phyloP scores from a whole-genome alignment of 2,329 filamentous ascomycete genomes.

The Achaetomium macrosporum region DNA sequence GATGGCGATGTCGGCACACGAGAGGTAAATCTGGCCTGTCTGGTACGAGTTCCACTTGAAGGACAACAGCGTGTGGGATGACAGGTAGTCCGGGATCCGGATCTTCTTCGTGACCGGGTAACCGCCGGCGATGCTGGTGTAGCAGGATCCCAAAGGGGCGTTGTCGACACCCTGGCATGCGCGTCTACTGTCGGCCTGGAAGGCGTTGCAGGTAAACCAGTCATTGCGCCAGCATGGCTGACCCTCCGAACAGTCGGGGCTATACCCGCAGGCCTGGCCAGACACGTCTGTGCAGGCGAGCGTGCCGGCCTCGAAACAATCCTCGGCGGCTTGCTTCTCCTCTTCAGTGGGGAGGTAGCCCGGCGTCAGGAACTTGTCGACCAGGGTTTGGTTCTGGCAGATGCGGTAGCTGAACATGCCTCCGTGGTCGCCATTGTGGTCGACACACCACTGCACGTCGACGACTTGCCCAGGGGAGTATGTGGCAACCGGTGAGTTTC shows the following conservation, averaged over 20 bases:
- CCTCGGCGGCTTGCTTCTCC: conserved; percentile 49
- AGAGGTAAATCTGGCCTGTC: conserved; percentile 48
- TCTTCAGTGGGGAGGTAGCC: conserved; percentile 42
- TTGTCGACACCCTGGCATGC: conserved; percentile 43
- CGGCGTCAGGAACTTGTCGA: conserved; percentile 44
- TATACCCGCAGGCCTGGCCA: conserved; percentile 45
- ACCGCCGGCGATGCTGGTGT: conserved; percentile 46
- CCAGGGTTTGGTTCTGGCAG: conserved; percentile 45
- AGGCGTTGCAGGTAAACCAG: conserved; percentile 50
- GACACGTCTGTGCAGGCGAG: conserved; percentile 45
- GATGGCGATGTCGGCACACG: conserved; percentile 48
- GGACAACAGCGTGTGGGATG: conserved; percentile 45
- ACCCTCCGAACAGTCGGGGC: conserved; percentile 39
- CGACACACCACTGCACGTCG: conserved; percentile 50
- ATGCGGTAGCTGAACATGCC: conserved; percentile 53
- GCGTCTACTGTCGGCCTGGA: conserved; percentile 32
- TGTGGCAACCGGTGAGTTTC: conserved; percentile 36
- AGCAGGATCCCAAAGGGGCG: conserved; percentile 39
- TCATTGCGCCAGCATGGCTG: conserved; percentile 45
- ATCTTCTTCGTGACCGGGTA: conserved; percentile 49
- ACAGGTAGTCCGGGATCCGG: conserved; percentile 42
- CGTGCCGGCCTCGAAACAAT: conserved; percentile 44
- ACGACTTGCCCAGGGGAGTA: conserved; percentile 42
- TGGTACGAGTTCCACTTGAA: conserved; percentile 52
- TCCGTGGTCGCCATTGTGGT: conserved; percentile 51